Percentiles rank a stretch among this genome's conserved stretches.
phyloP scores from a whole-genome alignment of 192 early-diverging fungal species.

The Umbelopsis vinacea region DNA sequence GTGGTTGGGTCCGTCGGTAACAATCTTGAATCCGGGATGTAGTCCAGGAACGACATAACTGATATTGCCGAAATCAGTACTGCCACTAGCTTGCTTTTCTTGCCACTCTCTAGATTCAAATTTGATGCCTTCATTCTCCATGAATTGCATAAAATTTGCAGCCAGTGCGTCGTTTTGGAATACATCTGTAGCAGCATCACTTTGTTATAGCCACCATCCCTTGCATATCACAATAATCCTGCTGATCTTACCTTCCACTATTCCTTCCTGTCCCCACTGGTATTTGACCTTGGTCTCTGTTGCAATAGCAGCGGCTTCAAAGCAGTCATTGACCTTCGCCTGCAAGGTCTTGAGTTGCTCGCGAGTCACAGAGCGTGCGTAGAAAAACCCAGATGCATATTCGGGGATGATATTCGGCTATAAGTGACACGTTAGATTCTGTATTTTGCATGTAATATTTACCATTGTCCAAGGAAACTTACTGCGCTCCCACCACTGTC shows the following conservation, averaged over 20 bases:
- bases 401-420: conserved; percentile 64
- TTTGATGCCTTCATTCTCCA: conserved; percentile 47
- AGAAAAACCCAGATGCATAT: conserved; percentile 50
- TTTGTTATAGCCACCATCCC: not conserved
- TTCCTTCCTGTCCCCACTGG: conserved; percentile 42
- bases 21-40: conserved; percentile 55
- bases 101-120: conserved; percentile 40
- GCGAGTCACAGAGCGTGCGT: conserved; percentile 53
- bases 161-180: conserved; percentile 61
- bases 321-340: conserved; percentile 47
- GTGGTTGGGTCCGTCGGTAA: conserved; percentile 59
- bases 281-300: conserved; percentile 59
- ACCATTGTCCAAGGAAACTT: conserved; percentile 4
- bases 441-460: not conserved
- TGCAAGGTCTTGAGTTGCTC: conserved; percentile 48
- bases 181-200: conserved; percentile 54
- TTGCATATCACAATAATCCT: conserved; percentile 1
- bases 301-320: conserved; percentile 59
- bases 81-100: conserved; percentile 45
- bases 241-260: conserved; percentile 41
- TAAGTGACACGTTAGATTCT: not conserved
- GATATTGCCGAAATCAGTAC: conserved; percentile 79
- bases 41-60: conserved; percentile 64
- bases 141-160: conserved; percentile 49
- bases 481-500: conserved; percentile 46